Evolutionary conservation across 2,329 filamentous ascomycete genomes (phyloP), one percentile per base, ranked within the genome.

Genomic region (Nemania diffusa): DNA sequence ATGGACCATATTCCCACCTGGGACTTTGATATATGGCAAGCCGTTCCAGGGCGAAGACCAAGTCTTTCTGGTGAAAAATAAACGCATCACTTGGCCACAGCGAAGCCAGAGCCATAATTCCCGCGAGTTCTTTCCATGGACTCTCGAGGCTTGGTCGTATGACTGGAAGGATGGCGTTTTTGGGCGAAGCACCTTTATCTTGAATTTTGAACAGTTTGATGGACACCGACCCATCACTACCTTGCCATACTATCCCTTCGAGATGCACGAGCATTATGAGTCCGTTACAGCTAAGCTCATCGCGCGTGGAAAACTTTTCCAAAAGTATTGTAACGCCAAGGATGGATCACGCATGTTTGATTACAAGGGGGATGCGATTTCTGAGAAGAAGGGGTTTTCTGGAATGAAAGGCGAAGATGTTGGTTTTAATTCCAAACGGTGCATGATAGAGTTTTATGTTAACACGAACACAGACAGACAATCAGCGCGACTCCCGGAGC

Each of bases 1-100:
- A 22, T 61, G 58, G 58, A 61, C 58, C 17, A 29, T 61, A 22
- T 61, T 61, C 50, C 7, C 58, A 7, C 48, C 58, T 17, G 58
- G 58, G 6, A 53, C 58, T 2, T 44, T 61, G 48, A 46, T 61
- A 7, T 61, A 61, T 46, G 48, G 58, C 3, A 61, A 44, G 27
- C 58, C 58, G 17, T 61, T 61, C 17, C 50, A 44, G 6, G 34
- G 55, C n/a, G 34, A 61, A 26, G 58, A 46, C 1, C 48, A 61
- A 24, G 34, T 61, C 32, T 61, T 61, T 32, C 3, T 61, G 11
- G 58, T 61, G 9, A 61, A 44, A 61, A 37, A 61, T n/a, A 53
- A n/a, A n/a, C n/a, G 17, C 34, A 13, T 1, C 29, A 29, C 5
- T 15, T 61, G 48, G 58, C 58, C 58, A 32, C 7, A n/a, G n/a